Percentiles rank a stretch among this genome's conserved stretches.
Evolutionary conservation across 768 basidiomycete species (phyloP).

Genomic region (Jaapia argillacea): DNA sequence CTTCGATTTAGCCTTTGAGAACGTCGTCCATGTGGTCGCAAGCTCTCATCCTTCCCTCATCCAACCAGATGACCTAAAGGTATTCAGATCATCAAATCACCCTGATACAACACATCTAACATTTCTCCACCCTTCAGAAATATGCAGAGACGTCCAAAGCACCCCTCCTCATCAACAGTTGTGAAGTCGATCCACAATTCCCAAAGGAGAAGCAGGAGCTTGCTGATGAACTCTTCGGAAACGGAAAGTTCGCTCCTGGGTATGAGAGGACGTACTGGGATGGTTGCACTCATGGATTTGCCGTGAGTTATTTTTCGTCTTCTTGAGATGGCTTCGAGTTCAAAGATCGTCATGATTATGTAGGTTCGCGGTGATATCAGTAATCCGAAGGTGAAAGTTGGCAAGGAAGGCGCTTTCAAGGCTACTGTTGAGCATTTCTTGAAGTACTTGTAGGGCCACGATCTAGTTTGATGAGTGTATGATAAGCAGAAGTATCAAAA

Average conservation of each 20-base stretch:
- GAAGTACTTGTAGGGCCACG: conserved; percentile 20
- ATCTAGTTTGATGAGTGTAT: too few relatives aligned
- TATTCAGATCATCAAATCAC: conserved; percentile 4
- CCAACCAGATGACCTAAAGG: conserved; percentile 28
- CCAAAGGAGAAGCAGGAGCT: conserved; percentile 19
- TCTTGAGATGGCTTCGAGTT: too few relatives aligned
- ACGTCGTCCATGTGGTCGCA: conserved; percentile 26
- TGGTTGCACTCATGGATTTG: conserved; percentile 36
- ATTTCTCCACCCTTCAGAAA: conserved; percentile 12
- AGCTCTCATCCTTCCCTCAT: conserved; percentile 39
- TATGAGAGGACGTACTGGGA: conserved; percentile 25
- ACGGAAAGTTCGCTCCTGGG: conserved; percentile 25
- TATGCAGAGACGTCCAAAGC: conserved; percentile 22
- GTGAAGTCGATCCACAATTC: conserved; percentile 24
- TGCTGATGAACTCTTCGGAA: conserved; percentile 28
- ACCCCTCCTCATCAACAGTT: conserved; percentile 33
- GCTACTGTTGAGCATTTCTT: conserved; percentile 24
- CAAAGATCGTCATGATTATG: too few relatives aligned
- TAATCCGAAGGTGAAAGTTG: conserved; percentile 20
- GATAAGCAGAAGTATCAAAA: too few relatives aligned
- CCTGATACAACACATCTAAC: neutral
- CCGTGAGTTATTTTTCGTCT: neutral
- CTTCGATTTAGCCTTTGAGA: conserved; percentile 35
- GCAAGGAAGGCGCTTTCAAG: conserved; percentile 32
- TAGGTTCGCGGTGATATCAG: conserved; percentile 6